Evolutionary conservation across 768 basidiomycete species (phyloP), one percentile per base, ranked within the genome.

Genomic region (Strobilomyces dryophilus): DNA sequence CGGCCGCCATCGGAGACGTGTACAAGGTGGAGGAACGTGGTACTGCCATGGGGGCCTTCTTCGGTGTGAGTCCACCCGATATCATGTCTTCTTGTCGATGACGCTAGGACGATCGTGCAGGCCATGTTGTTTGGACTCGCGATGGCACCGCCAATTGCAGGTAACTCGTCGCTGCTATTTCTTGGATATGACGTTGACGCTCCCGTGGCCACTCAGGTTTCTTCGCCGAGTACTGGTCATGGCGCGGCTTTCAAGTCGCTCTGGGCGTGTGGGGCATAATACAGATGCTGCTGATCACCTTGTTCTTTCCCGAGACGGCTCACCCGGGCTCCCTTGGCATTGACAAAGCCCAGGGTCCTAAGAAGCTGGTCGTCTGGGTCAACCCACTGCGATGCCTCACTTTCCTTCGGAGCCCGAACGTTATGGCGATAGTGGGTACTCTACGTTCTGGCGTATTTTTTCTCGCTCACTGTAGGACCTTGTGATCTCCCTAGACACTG

Each of bases 281-380:
- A 1, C 69, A 73, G 2, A 71, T 80, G 34, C 8, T 76, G 7
- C 54, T 70, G 6, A 71, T 86, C 31, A 45, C 63, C 1, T 39
- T 76, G 4, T 75, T 74, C 48, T 75, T 86, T n/a, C 86, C 85
- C 0, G 87, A 89, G 59, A 88, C 86, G 3, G 79, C 77, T 46
- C 82, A 84, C 58, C 85, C 86, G 1, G 77, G 81, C 8, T 61
- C 76, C 1, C 71, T 76, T 36, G 80, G 83, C 0, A 70, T 84
- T 2, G 83, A 84, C 49, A 80, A 80, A 54, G 51, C 64, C 4
- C 51, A 49, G 27, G 54, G 61, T 4, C 56, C 57, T 2, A 59
- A 52, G 4, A 67, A 52, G 40, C 51, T 55, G 37, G 70, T 74
- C 45, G 70, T 81, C 0, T 77, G 78, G 61, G 54, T 89, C 20